phyloP scores from a whole-genome alignment of 495 filamentous ascomycete species.

The Friedmanniomyces simplex region DNA sequence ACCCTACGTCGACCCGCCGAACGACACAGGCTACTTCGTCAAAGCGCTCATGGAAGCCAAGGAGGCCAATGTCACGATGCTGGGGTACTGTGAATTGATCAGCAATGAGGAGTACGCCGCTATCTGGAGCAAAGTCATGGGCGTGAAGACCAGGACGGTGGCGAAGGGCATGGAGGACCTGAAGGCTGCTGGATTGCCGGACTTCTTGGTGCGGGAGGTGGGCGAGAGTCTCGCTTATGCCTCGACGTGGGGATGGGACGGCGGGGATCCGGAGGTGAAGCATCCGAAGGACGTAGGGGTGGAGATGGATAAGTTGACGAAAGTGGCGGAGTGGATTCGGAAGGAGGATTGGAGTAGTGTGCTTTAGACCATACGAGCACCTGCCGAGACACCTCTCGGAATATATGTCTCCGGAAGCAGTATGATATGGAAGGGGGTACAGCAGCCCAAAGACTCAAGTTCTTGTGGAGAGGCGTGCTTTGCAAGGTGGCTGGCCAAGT shows the following conservation, averaged over 20 bases:
- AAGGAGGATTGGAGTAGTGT: slow-evolving; percentile 25
- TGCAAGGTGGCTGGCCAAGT: too few species aligned
- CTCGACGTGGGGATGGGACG: slow-evolving; percentile 32
- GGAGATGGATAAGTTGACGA: slow-evolving; percentile 20
- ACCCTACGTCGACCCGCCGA: slow-evolving; percentile 25
- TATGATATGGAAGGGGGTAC: too few species aligned
- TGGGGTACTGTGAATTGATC: slow-evolving; percentile 26
- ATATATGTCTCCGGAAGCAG: too few species aligned
- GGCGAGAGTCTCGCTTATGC: slow-evolving; percentile 29
- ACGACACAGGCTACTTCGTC: slow-evolving; percentile 31
- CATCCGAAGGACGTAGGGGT: slow-evolving; percentile 22
- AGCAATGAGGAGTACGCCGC: slow-evolving; percentile 26
- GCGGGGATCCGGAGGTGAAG: slow-evolving; percentile 24
- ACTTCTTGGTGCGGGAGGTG: slow-evolving; percentile 25
- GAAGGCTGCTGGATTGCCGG: slow-evolving; percentile 16
- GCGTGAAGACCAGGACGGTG: slow-evolving; percentile 7
- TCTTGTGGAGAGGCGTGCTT: too few species aligned
- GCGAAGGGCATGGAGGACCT: slow-evolving; percentile 7
- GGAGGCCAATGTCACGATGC: slow-evolving; percentile 25
- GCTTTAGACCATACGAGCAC: neutral
- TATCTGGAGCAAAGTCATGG: slow-evolving; percentile 20
- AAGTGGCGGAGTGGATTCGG: slow-evolving; percentile 28
- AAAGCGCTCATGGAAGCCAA: slow-evolving; percentile 26
- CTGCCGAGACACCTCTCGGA: too few species aligned
- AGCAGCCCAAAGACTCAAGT: too few species aligned